phyloP scores from a whole-genome alignment of 2,329 filamentous ascomycete genomes.

The Penicillium sumatraense region DNA sequence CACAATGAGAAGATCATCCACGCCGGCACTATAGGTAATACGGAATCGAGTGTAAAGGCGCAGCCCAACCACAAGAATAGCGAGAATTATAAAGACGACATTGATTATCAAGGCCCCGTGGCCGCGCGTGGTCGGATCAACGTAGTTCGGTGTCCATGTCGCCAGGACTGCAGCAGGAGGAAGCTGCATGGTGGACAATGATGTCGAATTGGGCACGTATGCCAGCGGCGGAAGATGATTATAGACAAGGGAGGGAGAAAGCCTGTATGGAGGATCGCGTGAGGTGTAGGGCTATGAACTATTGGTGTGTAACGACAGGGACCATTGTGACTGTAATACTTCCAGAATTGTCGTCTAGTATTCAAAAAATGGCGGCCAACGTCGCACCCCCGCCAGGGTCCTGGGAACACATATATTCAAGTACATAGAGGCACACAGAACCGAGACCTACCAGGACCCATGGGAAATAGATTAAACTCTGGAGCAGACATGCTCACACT shows the following conservation, averaged over 20 bases:
- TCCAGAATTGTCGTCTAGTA: not conserved
- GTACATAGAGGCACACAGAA: not conserved
- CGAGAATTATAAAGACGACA: constrained; percentile 44
- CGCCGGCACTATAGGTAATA: constrained; percentile 51
- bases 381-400: not conserved
- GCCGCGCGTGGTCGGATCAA: constrained; percentile 51
- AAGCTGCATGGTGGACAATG: constrained; percentile 37
- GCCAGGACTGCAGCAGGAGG: constrained; percentile 48
- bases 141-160: constrained; percentile 53
- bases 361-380: not conserved
- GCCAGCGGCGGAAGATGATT: not conserved
- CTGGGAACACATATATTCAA: constrained; percentile 10
- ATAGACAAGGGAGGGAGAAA: not conserved
- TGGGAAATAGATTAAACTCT: constrained; percentile 8
- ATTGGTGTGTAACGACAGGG: constrained; percentile 1
- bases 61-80: constrained; percentile 46
- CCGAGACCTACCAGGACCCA: not conserved
- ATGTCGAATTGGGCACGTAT: not conserved
- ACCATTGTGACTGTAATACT: not conserved
- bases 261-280: not conserved
- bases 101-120: constrained; percentile 49
- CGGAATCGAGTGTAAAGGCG: constrained; percentile 53
- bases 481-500: not conserved
- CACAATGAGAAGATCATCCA: constrained; percentile 54
- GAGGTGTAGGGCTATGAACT: not conserved